These are phyloP conservation scores for Maudiozyma turicensis DNA, from an alignment of 805 yeast genomes.

Conservation along the genomic window DNA sequence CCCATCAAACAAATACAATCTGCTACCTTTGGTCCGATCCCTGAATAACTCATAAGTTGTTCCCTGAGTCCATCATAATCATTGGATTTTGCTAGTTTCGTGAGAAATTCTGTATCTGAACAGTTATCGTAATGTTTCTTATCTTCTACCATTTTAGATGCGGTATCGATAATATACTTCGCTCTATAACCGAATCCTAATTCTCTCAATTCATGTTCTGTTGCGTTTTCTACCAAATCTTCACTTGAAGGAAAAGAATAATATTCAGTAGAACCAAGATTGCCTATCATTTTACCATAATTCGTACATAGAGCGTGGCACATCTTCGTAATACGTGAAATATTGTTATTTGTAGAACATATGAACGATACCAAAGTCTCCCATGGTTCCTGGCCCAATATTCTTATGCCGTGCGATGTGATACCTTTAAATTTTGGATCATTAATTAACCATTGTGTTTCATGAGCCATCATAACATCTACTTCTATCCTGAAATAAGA, in stretches of 20 bases:
- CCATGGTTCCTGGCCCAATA: constrained; percentile 94
- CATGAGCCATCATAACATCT: constrained; percentile 43
- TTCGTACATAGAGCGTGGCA: constrained; percentile 66
- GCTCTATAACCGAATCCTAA: constrained; percentile 87
- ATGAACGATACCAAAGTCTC: constrained; percentile 84
- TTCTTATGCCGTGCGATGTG: constrained; percentile 57
- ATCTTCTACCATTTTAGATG: constrained; percentile 39
- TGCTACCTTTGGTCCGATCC: constrained; percentile 97
- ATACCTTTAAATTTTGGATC: constrained; percentile 42
- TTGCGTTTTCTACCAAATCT: constrained; percentile 33
- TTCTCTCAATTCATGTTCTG: constrained; percentile 37
- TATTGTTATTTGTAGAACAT: constrained; percentile 93
- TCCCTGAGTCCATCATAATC: constrained; percentile 31
- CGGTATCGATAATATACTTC: constrained; percentile 73
- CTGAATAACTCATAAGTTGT: constrained; percentile 52
- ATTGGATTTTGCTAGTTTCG: constrained; percentile 32
- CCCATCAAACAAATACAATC: constrained; percentile 90
- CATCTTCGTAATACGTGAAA: constrained; percentile 87
- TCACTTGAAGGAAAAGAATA: constrained; percentile 69
- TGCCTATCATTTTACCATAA: constrained; percentile 55
- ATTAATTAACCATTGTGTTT: constrained; percentile 44
- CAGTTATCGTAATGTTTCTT: constrained; percentile 9
- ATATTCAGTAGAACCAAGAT: constrained; percentile 44
- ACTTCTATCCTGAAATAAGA: constrained; percentile 68
- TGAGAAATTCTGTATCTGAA: constrained; percentile 29